These are phyloP conservation scores for Henckelia pumila DNA, from an alignment of 257 asterid genomes.

Conservation along the genomic window DNA sequence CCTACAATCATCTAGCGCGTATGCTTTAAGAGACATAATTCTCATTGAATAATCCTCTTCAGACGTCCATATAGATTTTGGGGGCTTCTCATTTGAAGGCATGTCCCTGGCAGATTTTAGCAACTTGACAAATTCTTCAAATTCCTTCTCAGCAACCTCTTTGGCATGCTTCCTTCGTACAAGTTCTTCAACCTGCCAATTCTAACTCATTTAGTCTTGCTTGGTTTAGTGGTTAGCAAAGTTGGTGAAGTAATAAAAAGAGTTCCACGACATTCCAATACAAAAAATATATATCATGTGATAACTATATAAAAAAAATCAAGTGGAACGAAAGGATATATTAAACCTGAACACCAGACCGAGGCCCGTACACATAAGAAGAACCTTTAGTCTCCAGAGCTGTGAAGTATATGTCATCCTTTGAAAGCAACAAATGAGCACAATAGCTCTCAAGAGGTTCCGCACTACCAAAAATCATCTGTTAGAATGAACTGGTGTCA, in stretches of 20 bases:
- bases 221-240: too few relatives aligned
- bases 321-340: conserved; percentile 10
- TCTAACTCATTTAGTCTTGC: conserved; percentile 22
- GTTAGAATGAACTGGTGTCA: conserved; percentile 48
- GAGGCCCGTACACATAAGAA: conserved; percentile 78
- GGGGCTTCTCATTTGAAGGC: conserved; percentile 67
- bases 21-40: conserved; percentile 71
- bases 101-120: conserved; percentile 63
- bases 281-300: background rate
- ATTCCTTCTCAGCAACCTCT: conserved; percentile 75
- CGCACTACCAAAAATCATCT: conserved; percentile 95
- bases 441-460: conserved; percentile 95
- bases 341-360: conserved; percentile 69
- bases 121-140: conserved; percentile 62
- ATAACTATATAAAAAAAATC: conserved; percentile 8
- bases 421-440: conserved; percentile 78
- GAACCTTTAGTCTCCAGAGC: conserved; percentile 63
- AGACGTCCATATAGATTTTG: conserved; percentile 61
- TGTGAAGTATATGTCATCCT: conserved; percentile 73
- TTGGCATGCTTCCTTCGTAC: conserved; percentile 57
- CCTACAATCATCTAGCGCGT: conserved; percentile 67
- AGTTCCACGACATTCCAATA: background rate
- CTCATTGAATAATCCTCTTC: conserved; percentile 54
- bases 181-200: conserved; percentile 81
- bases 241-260: conserved; percentile 17